Evolutionary conservation across 768 basidiomycete species (phyloP), one percentile per base, ranked within the genome.

Genomic region (Hygrophoropsis aurantiaca): DNA sequence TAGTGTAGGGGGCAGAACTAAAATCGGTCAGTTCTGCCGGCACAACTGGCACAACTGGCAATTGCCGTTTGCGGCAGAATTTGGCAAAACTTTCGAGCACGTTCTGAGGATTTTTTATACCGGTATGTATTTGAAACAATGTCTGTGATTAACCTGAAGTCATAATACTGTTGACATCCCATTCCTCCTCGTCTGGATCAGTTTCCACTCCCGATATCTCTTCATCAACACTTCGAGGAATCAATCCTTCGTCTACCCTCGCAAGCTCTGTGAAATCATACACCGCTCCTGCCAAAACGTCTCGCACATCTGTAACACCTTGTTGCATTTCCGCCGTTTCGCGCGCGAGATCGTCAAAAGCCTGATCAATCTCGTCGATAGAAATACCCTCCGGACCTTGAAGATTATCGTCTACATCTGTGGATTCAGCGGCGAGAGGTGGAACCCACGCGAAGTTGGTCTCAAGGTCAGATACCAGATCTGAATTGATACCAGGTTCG

Each of bases 1-100:
- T 30, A 30, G 27, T 13, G 27, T 30, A 30, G 27, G 4, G 59
- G 41, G 33, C 56, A 51, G 38, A 62, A 62, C 20, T 62, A 13
- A 7, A 7, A 7, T 30, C 27, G 27, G 27, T 6, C 27, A 13
- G 27, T 30, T 30, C 27, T 30, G 27, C 27, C 27, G 27, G 27
- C 27, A 30, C 7, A 30, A 30, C 7, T 13, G 27, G 27, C 27
- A 30, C 7, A 30, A 30, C 27, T 30, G 27, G 27, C 27, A 30
- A 30, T 30, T 30, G 27, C 27, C 27, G 13, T 30, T 13, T 6
- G 27, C 27, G 27, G 27, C 27, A 30, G 27, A 30, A 30, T 13
- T 6, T 30, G 27, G 27, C 27, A 30, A 13, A 30, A 30, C 27
- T 7, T 13, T 7, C 7, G 27, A 7, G 27, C 27, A 6, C 6